Evolutionary conservation across 192 early-diverging fungal genomes (phyloP), one percentile per base, ranked within the genome.

Genomic region (Coemansia sp.): DNA sequence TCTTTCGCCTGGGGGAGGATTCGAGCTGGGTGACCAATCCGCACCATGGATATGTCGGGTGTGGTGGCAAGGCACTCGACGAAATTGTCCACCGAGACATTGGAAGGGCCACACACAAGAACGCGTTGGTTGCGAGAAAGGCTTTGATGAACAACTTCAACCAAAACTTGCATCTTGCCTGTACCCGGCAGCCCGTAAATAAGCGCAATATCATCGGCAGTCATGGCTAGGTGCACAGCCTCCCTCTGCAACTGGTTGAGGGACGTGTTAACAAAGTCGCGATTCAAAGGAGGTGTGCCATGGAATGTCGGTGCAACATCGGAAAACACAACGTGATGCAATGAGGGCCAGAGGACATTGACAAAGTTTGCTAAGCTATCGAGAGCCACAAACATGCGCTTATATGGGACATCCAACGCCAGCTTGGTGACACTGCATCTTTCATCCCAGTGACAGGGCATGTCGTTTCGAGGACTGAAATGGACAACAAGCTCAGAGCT

Each of bases 71-170:
- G 77, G 11, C 94, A 85, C 67, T 94, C 93, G 6, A 91, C 93
- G 38, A 95, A 63, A 66, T 94, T 97, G 67, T 95, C 94, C 82
- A 88, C 94, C 42, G 92, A 87, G 38, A 94, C 91, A 62, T 97
- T 97, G 15, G 90, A 92, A 0, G 94, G 94, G 0, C 90, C 95
- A 69, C 95, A 97, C 2, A 95, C 94, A 2, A 97, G 75, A 7
- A 97, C 84, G 1, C 88, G 77, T 41, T 89, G 75, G 11, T 85
- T 84, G 2, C 77, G 70, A 1, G 69, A 74, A 6, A 69, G 72
- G 5, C 95, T 77, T 68, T 93, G 94, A 23, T 91, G 87, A 32
- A 97, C 82, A 15, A 95, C 76, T 75, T 95, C 95, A 8, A 97
- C 90, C 15, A 93, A 63, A 10, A 92, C 94, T 62, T 93, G 87